Conservation (phyloP, 2,329 filamentous ascomycete genomes). For the Blastomyces gilchristii region DNA sequence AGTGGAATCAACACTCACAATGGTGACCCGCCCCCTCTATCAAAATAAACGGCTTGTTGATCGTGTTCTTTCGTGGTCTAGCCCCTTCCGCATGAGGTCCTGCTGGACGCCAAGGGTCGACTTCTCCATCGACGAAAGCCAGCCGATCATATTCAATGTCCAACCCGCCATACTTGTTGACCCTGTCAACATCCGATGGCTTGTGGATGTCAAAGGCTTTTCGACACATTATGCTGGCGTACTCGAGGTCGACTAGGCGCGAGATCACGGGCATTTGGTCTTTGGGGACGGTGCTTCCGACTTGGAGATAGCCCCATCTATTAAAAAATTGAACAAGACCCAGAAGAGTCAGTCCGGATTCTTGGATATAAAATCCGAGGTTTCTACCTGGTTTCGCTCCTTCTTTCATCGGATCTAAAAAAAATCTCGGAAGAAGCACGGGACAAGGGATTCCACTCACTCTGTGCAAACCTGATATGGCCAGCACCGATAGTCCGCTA, state of each 20-base stretch:
- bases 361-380: background rate
- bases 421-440: background rate
- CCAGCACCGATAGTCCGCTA: slow-evolving; percentile 43
- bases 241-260: slow-evolving; percentile 56
- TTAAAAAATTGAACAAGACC: background rate
- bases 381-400: background rate
- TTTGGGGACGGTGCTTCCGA: slow-evolving; percentile 57
- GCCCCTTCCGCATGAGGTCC: slow-evolving; percentile 59
- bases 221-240: slow-evolving; percentile 52
- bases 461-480: slow-evolving; percentile 48
- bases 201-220: slow-evolving; percentile 59
- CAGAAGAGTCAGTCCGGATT: background rate
- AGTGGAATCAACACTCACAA: slow-evolving; percentile 56
- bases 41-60: slow-evolving; percentile 59
- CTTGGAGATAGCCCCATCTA: slow-evolving; percentile 70
- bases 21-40: slow-evolving; percentile 69
- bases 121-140: slow-evolving; percentile 65
- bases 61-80: slow-evolving; percentile 48
- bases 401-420: background rate
- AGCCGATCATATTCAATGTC: slow-evolving; percentile 63
- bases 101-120: slow-evolving; percentile 69
- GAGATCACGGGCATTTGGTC: slow-evolving; percentile 60
- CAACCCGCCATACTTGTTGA: slow-evolving; percentile 70
- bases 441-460: slow-evolving; percentile 13
- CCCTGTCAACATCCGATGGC: slow-evolving; percentile 51